Conservation (phyloP, 345 rosid species). For the Isatis tinctoria region DNA sequence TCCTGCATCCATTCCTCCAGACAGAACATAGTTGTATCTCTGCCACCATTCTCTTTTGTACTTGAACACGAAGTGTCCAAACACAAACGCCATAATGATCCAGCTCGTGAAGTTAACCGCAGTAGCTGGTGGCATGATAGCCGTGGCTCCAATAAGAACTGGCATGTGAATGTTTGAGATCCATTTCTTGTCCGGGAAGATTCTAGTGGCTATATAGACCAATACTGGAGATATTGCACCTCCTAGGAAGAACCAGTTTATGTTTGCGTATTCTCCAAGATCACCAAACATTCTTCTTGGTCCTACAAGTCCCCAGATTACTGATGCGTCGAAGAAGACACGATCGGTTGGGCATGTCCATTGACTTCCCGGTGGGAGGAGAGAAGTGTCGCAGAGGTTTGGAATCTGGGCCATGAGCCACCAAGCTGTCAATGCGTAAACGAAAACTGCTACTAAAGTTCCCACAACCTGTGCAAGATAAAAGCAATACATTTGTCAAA, state of each 20-base stretch:
- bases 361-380: constrained; percentile 58
- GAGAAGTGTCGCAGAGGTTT: constrained; percentile 52
- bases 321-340: constrained; percentile 77
- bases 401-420: constrained; percentile 69
- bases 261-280: constrained; percentile 58
- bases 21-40: constrained; percentile 63
- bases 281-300: constrained; percentile 75
- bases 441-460: constrained; percentile 47
- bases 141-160: constrained; percentile 60
- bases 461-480: constrained; percentile 53
- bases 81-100: constrained; percentile 58
- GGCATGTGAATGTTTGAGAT: constrained; percentile 61
- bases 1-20: constrained; percentile 81
- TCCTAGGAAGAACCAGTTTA: constrained; percentile 73
- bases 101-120: constrained; percentile 79
- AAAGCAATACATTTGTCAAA: background rate
- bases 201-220: constrained; percentile 60
- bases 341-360: constrained; percentile 74
- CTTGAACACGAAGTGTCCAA: constrained; percentile 52
- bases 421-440: constrained; percentile 70
- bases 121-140: constrained; percentile 81
- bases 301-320: constrained; percentile 84
- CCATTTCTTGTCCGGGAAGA: constrained; percentile 62
- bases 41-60: constrained; percentile 57
- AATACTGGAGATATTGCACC: constrained; percentile 67